Evolutionary conservation across 2,329 filamentous ascomycete species (phyloP).

Genomic region (Metarhizium sp.): DNA sequence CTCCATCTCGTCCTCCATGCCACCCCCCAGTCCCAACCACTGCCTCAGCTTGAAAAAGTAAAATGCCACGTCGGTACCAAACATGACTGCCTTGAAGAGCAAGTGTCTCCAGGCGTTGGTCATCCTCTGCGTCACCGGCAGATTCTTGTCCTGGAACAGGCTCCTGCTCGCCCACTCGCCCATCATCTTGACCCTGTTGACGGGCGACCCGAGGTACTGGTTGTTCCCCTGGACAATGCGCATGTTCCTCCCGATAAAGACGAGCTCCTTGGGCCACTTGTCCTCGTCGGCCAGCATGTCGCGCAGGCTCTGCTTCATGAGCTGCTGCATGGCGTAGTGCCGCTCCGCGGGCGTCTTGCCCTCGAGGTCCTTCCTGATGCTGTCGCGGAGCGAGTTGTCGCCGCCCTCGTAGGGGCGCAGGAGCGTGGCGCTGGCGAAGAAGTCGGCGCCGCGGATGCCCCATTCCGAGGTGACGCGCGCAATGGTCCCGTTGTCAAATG

Average conservation of each 20-base stretch:
- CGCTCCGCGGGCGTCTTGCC: conserved; percentile 55
- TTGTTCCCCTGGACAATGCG: conserved; percentile 92
- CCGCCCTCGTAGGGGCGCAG: conserved; percentile 88
- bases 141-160: conserved; percentile 63
- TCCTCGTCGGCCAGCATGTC: conserved; percentile 74
- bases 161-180: conserved; percentile 81
- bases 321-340: conserved; percentile 82
- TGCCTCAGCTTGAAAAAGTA: conserved; percentile 73
- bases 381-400: conserved; percentile 54
- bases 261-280: conserved; percentile 81
- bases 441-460: conserved; percentile 82
- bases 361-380: conserved; percentile 56
- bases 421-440: conserved; percentile 85
- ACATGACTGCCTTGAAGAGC: conserved; percentile 70
- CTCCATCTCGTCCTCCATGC: conserved; percentile 94
- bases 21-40: conserved; percentile 63
- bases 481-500: conserved; percentile 82
- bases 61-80: conserved; percentile 72
- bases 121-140: conserved; percentile 53
- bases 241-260: conserved; percentile 88
- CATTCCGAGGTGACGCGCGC: conserved; percentile 62
- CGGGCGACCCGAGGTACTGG: conserved; percentile 78
- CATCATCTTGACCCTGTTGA: conserved; percentile 91
- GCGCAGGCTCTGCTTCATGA: conserved; percentile 60
- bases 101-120: conserved; percentile 67